Conservation (phyloP, 1,284 basidiomycete species). For the Bondarzewia mesenterica region DNA sequence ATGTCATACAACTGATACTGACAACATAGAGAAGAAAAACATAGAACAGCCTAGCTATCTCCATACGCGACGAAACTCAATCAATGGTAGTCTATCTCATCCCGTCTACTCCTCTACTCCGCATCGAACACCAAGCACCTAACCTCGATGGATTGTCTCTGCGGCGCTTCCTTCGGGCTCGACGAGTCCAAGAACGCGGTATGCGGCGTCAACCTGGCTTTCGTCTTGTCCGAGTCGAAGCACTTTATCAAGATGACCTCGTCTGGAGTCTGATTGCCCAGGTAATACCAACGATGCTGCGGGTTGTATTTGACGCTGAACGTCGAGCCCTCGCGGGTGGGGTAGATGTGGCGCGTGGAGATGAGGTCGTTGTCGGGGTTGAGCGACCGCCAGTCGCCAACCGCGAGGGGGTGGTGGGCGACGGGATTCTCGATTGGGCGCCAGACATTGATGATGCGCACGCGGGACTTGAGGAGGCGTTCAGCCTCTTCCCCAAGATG, state of each 20-base stretch:
- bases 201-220: conserved; percentile 37
- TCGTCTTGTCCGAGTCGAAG: conserved; percentile 32
- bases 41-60: not conserved
- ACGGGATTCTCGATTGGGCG: conserved; percentile 38
- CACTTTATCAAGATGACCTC: conserved; percentile 43
- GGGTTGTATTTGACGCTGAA: conserved; percentile 30
- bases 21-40: not conserved
- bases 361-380: conserved; percentile 26
- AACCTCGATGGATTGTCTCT: conserved; percentile 36
- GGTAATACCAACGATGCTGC: conserved; percentile 38
- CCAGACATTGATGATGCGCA: conserved; percentile 51
- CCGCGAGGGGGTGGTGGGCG: conserved; percentile 38
- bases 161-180: conserved; percentile 30
- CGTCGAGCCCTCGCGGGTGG: conserved; percentile 26
- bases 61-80: too few relatives aligned
- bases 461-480: conserved; percentile 40
- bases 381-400: conserved; percentile 37
- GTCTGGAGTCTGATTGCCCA: conserved; percentile 35
- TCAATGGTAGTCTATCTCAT: too few relatives aligned
- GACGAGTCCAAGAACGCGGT: conserved; percentile 34
- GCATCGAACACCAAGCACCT: conserved; percentile 30
- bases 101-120: conserved; percentile 8
- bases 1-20: too few relatives aligned
- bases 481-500: conserved; percentile 42
- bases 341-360: conserved; percentile 25